Evolutionary conservation across 1,139 yeast species (phyloP).

Genomic region (Kluyveromyces sp.): DNA sequence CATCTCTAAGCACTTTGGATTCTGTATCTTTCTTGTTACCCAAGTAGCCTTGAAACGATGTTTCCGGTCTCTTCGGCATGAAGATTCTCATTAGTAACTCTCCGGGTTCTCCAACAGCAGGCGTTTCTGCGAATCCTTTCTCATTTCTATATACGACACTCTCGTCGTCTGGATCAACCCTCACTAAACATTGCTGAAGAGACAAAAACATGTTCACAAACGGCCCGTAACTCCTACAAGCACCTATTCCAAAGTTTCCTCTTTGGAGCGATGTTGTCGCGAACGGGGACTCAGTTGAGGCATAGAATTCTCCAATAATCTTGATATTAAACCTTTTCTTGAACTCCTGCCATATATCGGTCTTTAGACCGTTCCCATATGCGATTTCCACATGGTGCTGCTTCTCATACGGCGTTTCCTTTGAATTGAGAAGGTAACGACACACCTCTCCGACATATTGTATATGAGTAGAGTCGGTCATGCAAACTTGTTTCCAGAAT

Average conservation of each 20-base stretch:
- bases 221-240: constrained; percentile 78
- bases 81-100: constrained; percentile 74
- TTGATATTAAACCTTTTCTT: constrained; percentile 68
- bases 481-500: constrained; percentile 85
- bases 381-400: constrained; percentile 64
- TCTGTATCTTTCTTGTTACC: constrained; percentile 76
- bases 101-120: constrained; percentile 66
- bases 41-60: constrained; percentile 85
- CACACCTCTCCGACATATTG: constrained; percentile 97
- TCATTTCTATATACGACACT: constrained; percentile 65
- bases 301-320: constrained; percentile 85
- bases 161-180: constrained; percentile 79
- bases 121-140: constrained; percentile 50
- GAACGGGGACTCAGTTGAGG: constrained; percentile 88
- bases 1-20: constrained; percentile 65
- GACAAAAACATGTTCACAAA: constrained; percentile 49
- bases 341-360: constrained; percentile 85
- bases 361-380: constrained; percentile 86
- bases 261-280: constrained; percentile 79
- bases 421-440: constrained; percentile 70
- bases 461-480: constrained; percentile 66
- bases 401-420: constrained; percentile 56
- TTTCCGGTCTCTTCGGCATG: constrained; percentile 54
- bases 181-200: constrained; percentile 56
- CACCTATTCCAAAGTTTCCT: constrained; percentile 81